Percentiles rank a stretch among this genome's conserved stretches.
Evolutionary conservation across 2,329 filamentous ascomycete species (phyloP).

Genomic region (Camillea tinctor): DNA sequence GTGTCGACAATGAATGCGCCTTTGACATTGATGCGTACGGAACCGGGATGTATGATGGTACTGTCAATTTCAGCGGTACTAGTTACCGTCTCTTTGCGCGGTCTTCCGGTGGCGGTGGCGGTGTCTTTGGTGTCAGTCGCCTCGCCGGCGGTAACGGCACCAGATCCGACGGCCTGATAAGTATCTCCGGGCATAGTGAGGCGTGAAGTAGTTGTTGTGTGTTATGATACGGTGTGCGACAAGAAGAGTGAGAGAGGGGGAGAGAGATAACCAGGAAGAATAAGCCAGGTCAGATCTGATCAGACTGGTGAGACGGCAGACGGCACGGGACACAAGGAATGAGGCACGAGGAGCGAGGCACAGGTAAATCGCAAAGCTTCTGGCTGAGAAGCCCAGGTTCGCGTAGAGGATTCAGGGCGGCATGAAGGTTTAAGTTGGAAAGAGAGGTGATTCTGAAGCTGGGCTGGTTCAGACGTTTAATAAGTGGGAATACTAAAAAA

Average conservation of each 20-base stretch:
- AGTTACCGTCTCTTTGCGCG: conserved; percentile 38
- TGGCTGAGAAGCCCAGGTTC: conserved; percentile 14
- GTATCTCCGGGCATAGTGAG: conserved; percentile 14
- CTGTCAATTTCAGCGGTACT: conserved; percentile 59
- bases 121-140: conserved; percentile 10
- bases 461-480: too few species aligned
- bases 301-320: too few species aligned
- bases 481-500: too few species aligned
- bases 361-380: conserved; percentile 2
- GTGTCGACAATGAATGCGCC: conserved; percentile 91
- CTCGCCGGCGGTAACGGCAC: conserved; percentile 17
- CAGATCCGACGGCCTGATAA: conserved; percentile 20
- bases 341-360: too few species aligned
- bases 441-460: too few species aligned
- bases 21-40: conserved; percentile 92
- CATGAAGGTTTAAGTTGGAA: conserved; percentile 10
- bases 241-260: conserved; percentile 1
- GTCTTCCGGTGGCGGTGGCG: conserved; percentile 20
- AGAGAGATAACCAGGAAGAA: too few species aligned
- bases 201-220: background rate
- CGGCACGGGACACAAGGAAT: too few species aligned
- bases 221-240: background rate
- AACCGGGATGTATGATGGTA: conserved; percentile 61
- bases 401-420: conserved; percentile 11
- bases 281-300: background rate